Base-by-base conservation (phyloP, 257 asterid species). In the Nicotiana sylvestris region DNA sequence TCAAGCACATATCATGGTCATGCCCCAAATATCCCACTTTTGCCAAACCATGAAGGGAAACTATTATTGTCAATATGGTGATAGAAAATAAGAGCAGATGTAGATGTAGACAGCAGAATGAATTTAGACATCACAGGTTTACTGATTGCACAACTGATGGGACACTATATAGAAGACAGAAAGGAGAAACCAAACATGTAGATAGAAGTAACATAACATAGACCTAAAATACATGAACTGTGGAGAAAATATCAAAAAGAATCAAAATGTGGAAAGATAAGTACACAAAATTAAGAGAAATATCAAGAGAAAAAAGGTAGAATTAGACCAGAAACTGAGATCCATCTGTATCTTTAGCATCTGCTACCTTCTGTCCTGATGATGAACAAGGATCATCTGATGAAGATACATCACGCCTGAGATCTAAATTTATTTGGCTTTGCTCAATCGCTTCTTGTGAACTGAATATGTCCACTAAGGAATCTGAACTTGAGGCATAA, bases 381-480 rank as follows among this genome's bases (percentile, higher is more conserved):
- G 94, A 89, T 77, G 88, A 60, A 82, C 83, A 33, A 7, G 89
- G 89, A 72, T 83, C 86, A 83, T 86, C 89, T 60, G 88, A 78
- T 9, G 60, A 46, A 76, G 81, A 66, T n/a, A 83, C 88, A 78
- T 51, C 88, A 49, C 39, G 70, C 35, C 43, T 66, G 72, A 66
- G 12, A 77, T 67, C 74, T 21, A 46, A 80, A 66, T 81, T 84
- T 66, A 25, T 82, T 62, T 57, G 83, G 79, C 43, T 43, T 0
- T n/a, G 58, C 43, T 78, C 70, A 80, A 39, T 58, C 29, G 83
- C 84, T 53, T 81, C 89, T 18, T 84, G 76, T 76, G 93, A 85
- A 43, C 88, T 76, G 80, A 94, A 94, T 76, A 94, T 89, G 83
- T 92, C 93, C 17, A 92, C 84, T 56, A 94, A 85, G 7, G 93